These are phyloP conservation scores for Sonneratia alba DNA, from an alignment of 345 rosid genomes.

Conservation along the genomic window DNA sequence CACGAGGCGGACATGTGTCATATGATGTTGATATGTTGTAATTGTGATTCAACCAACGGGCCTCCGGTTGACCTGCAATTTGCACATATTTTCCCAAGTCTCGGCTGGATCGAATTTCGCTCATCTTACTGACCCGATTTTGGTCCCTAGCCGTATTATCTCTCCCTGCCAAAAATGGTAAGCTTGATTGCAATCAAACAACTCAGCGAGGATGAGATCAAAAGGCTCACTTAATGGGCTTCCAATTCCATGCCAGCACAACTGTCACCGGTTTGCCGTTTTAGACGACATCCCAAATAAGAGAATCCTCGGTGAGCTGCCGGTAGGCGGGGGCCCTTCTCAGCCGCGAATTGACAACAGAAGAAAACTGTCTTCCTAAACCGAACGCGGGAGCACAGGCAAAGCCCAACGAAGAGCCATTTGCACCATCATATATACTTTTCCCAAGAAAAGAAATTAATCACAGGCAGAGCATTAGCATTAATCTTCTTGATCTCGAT, in stretches of 20 bases:
- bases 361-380: slow-evolving; percentile 8
- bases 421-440: neutral
- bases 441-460: neutral
- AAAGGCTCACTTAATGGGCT: too few relatives aligned
- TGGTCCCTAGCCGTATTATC: too few relatives aligned
- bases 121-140: too few relatives aligned
- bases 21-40: too few relatives aligned
- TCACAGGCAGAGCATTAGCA: neutral
- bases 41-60: too few relatives aligned
- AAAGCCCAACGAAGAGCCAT: neutral
- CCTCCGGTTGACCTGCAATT: too few relatives aligned
- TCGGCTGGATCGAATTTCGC: too few relatives aligned
- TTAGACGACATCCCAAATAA: neutral
- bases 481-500: neutral
- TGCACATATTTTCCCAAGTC: too few relatives aligned
- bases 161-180: too few relatives aligned
- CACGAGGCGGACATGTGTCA: too few relatives aligned
- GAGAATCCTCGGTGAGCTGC: neutral
- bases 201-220: neutral
- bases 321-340: neutral
- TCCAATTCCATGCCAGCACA: neutral
- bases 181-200: neutral
- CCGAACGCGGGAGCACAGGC: neutral
- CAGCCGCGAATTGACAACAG: slow-evolving; percentile 7
- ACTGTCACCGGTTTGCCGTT: neutral